Evolutionary conservation across 2,329 filamentous ascomycete species (phyloP).

Genomic region (Claviceps digitariae): DNA sequence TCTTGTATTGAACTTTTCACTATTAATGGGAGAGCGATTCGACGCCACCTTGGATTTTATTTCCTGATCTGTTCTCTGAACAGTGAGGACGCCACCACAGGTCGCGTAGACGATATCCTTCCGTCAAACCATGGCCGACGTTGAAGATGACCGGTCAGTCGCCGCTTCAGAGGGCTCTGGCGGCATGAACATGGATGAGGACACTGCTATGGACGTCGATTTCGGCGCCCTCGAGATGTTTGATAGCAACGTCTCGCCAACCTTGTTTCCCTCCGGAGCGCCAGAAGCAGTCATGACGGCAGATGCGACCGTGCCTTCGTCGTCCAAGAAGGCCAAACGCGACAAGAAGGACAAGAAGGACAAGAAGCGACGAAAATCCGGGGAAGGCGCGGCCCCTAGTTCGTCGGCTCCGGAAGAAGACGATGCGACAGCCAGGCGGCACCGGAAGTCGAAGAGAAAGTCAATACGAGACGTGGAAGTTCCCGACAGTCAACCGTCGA

Average conservation of each 20-base stretch:
- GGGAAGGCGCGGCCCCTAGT: slow-evolving; percentile 5
- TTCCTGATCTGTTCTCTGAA: neutral
- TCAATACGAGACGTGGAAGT: slow-evolving; percentile 3
- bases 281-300: slow-evolving; percentile 19
- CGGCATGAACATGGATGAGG: slow-evolving; percentile 10
- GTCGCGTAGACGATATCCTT: slow-evolving; percentile 3
- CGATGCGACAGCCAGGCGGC: slow-evolving; percentile 9
- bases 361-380: slow-evolving; percentile 6
- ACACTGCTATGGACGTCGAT: slow-evolving; percentile 15
- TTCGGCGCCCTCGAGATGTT: slow-evolving; percentile 26
- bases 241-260: slow-evolving; percentile 21
- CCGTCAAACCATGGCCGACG: slow-evolving; percentile 13
- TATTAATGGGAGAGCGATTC: slow-evolving; percentile 15
- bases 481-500: slow-evolving; percentile 3
- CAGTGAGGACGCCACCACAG: neutral
- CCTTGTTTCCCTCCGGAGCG: slow-evolving; percentile 19
- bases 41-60: slow-evolving; percentile 9
- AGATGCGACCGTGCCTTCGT: slow-evolving; percentile 8
- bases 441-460: slow-evolving; percentile 16
- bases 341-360: slow-evolving; percentile 20
- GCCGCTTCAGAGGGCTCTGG: slow-evolving; percentile 14
- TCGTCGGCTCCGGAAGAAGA: slow-evolving; percentile 8
- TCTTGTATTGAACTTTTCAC: slow-evolving; percentile 18
- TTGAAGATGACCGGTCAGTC: slow-evolving; percentile 10
- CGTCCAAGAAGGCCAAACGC: slow-evolving; percentile 17